Percentiles rank a stretch among this genome's conserved stretches.
Conservation (phyloP, 805 yeast genomes). For the Zygoascus ofunaensis region DNA sequence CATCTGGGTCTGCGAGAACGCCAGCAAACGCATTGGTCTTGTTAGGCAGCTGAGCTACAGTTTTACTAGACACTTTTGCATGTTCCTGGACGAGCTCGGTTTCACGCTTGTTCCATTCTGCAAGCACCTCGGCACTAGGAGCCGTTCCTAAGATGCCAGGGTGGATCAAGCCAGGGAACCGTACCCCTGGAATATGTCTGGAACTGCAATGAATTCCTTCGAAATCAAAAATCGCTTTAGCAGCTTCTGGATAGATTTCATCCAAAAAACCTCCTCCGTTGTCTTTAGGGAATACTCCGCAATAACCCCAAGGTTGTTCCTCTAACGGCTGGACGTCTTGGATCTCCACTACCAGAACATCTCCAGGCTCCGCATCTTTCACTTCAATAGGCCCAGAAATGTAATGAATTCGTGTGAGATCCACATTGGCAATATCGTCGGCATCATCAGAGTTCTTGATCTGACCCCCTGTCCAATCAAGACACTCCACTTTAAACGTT, state of each 20-base stretch:
- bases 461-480: constrained; percentile 50
- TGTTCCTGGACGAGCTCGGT: constrained; percentile 24
- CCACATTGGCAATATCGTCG: constrained; percentile 39
- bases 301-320: constrained; percentile 46
- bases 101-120: constrained; percentile 41
- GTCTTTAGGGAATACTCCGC: constrained; percentile 40
- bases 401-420: constrained; percentile 39
- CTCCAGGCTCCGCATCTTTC: constrained; percentile 40
- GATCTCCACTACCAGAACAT: constrained; percentile 40
- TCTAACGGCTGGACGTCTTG: constrained; percentile 45
- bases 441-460: constrained; percentile 39
- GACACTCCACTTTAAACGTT: constrained; percentile 40
- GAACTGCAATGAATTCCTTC: constrained; percentile 44
- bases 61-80: constrained; percentile 21
- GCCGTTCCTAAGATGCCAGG: constrained; percentile 46
- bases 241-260: constrained; percentile 41
- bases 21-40: constrained; percentile 35
- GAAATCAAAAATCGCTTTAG: constrained; percentile 45
- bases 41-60: constrained; percentile 37
- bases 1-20: constrained; percentile 24
- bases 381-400: constrained; percentile 42
- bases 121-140: constrained; percentile 37
- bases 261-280: constrained; percentile 47
- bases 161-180: constrained; percentile 42
- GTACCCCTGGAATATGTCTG: constrained; percentile 42